A percentile compares a stretch with the other conserved stretches of the same genome.
These are phyloP conservation scores for Leccinum olivaceopallidum DNA, from an alignment of 768 basidiomycete genomes.

Conservation along the genomic window DNA sequence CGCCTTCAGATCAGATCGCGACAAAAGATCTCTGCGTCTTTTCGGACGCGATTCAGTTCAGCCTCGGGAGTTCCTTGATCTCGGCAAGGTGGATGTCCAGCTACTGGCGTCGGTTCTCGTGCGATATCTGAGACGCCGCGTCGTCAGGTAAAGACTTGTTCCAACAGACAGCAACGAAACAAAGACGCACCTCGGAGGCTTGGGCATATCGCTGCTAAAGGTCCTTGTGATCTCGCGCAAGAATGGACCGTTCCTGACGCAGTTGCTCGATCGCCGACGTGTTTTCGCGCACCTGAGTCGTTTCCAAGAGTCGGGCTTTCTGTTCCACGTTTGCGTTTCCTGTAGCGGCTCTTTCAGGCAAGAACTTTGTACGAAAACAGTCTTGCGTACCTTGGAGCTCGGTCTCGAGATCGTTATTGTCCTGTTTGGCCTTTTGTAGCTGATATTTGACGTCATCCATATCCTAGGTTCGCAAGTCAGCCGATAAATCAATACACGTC, in stretches of 20 bases:
- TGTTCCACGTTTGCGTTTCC: slow-evolving; percentile 71
- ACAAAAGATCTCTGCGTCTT: slow-evolving; percentile 77
- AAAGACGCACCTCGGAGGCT: not conserved
- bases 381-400: slow-evolving; percentile 65
- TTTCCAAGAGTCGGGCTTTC: slow-evolving; percentile 69
- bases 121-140: slow-evolving; percentile 58
- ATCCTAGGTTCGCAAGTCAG: slow-evolving; percentile 47
- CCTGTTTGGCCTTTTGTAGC: slow-evolving; percentile 66
- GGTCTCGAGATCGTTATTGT: slow-evolving; percentile 70
- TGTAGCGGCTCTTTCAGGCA: slow-evolving; percentile 26
- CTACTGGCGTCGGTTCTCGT: slow-evolving; percentile 71
- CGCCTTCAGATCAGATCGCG: slow-evolving; percentile 60
- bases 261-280: slow-evolving; percentile 69
- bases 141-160: slow-evolving; percentile 21
- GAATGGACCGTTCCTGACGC: slow-evolving; percentile 71
- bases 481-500: not conserved
- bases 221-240: slow-evolving; percentile 64
- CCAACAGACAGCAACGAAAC: not conserved
- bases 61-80: slow-evolving; percentile 77
- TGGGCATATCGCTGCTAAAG: not conserved
- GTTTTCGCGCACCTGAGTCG: slow-evolving; percentile 63
- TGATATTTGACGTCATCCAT: slow-evolving; percentile 77
- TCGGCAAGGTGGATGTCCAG: slow-evolving; percentile 74
- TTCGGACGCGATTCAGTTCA: slow-evolving; percentile 73
- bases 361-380: not conserved